Percentiles rank a stretch among this genome's conserved stretches.
phyloP scores from a whole-genome alignment of 106 monocot species.

The Phalaenopsis equestris region DNA sequence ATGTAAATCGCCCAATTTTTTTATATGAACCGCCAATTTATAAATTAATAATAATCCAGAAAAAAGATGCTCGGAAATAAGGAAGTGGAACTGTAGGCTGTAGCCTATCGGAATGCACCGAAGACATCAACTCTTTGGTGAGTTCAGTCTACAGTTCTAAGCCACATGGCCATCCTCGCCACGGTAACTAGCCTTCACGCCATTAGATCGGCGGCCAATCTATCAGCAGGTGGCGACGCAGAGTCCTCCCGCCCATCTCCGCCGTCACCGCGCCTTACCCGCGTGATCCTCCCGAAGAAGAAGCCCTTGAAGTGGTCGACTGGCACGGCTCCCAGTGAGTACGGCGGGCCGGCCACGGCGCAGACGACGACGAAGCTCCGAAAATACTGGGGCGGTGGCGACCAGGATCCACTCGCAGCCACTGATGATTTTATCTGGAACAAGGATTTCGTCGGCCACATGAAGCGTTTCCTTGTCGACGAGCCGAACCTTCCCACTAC shows the following conservation, averaged over 20 bases:
- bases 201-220: constrained; percentile 12
- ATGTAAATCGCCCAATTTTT: no score
- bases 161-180: constrained; percentile 12
- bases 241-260: not conserved
- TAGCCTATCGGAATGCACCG: no score
- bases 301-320: constrained; percentile 91
- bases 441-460: constrained; percentile 70
- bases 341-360: constrained; percentile 82
- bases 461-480: constrained; percentile 47
- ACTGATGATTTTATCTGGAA: constrained; percentile 99
- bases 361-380: constrained; percentile 82
- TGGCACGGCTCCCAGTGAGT: constrained; percentile 84
- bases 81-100: no score
- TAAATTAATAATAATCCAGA: no score
- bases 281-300: constrained; percentile 70
- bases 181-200: constrained; percentile 11
- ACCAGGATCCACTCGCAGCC: constrained; percentile 67
- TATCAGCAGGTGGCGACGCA: constrained; percentile 1
- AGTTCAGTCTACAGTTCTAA: not conserved
- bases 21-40: no score
- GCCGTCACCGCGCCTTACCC: constrained; percentile 23
- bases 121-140: not conserved
- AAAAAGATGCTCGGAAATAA: no score
- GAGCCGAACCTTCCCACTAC: constrained; percentile 5
- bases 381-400: constrained; percentile 86